Base-by-base conservation (phyloP, 495 filamentous ascomycete genomes). In the Hypoxylon fragiforme region DNA sequence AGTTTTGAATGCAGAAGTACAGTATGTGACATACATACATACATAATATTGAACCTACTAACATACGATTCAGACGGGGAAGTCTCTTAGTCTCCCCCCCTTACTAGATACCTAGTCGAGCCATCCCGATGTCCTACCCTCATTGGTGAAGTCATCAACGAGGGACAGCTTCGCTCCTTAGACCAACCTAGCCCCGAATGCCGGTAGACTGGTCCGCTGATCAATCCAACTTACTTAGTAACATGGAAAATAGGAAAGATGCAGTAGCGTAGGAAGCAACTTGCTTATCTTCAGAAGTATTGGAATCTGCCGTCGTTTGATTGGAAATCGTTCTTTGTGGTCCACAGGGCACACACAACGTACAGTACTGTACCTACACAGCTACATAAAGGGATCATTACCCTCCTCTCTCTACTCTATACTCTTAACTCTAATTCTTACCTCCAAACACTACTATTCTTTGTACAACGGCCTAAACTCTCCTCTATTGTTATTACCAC, bases 121-220 rank as follows among this genome's bases (percentile, higher is more conserved):
- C n/a, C n/a, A n/a, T n/a, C n/a, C n/a, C n/a, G n/a, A n/a, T n/a
- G n/a, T n/a, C n/a, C n/a, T n/a, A n/a, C n/a, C 49, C 34, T 40
- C 19, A 63, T 63, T 63, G 65, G 62, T 63, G 62, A 68, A 61
- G 65, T 68, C 62, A 63, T 68, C 55, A 48, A 45, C 11, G 44
- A 48, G 40, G 55, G 28, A 12, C 19, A 11, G 34, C 34, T 38
- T 24, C 37, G 43, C 46, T 21, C 36, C 15, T 45, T 9, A n/a
- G 31, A 32, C 7, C 22, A 8, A 19, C 15, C 43, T 22, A 47
- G 19, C 41, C 41, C 45, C 44, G 36, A 42, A 22, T 37, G 15
- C 46, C 40, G 37, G 51, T 35, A 34, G 8, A 16, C 26, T 36
- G 43, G 5, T 28, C 14, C 41, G 45, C 42, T 24, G 58, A 56